Evolutionary conservation across 2,329 filamentous ascomycete species (phyloP).

Genomic region (Nannizzia gypsea): DNA sequence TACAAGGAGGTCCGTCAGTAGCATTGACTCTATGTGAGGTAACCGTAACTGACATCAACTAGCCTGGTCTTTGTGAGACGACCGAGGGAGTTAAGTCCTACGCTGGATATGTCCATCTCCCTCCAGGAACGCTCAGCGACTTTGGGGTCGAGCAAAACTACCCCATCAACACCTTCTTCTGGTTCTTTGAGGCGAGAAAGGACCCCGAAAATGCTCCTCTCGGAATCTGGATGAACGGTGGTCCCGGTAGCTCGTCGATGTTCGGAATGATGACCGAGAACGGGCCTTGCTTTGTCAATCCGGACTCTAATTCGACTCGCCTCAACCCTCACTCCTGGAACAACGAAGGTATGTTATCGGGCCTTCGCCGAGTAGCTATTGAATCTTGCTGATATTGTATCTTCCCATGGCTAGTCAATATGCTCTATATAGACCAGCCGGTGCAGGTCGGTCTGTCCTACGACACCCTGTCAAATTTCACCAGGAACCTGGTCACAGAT

Average conservation of each 20-base stretch:
- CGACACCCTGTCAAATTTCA: conserved; percentile 12
- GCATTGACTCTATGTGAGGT: not conserved
- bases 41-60: not conserved
- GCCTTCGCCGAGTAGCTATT: conserved; percentile 35
- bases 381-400: conserved; percentile 32
- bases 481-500: conserved; percentile 10
- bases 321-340: conserved; percentile 53
- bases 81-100: conserved; percentile 46
- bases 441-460: conserved; percentile 38
- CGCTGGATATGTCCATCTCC: conserved; percentile 49
- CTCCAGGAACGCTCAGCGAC: conserved; percentile 28
- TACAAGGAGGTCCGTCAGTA: conserved; percentile 32
- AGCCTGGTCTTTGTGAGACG: conserved; percentile 42
- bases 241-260: conserved; percentile 49
- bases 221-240: conserved; percentile 52
- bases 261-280: conserved; percentile 44
- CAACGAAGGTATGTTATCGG: conserved; percentile 34
- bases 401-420: conserved; percentile 32
- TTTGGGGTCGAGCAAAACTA: conserved; percentile 37
- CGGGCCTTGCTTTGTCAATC: conserved; percentile 43
- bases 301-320: conserved; percentile 40
- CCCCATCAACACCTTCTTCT: conserved; percentile 53
- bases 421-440: conserved; percentile 60
- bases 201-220: conserved; percentile 44
- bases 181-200: conserved; percentile 50